Evolutionary conservation across 768 basidiomycete species (phyloP).

Genomic region (Lentinula edodes): DNA sequence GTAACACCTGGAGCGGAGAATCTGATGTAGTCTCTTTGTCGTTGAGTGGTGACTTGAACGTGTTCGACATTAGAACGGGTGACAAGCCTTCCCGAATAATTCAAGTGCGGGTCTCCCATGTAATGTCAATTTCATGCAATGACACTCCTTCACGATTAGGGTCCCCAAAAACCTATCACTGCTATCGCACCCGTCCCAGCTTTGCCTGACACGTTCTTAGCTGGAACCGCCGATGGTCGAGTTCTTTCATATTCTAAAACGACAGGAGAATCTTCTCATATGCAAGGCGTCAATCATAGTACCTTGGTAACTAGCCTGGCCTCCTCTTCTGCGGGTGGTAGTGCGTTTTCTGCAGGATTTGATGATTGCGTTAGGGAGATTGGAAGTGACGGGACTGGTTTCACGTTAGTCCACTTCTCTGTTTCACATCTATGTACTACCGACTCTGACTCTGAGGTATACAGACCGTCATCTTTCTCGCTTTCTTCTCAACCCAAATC

Average conservation of each 20-base stretch:
- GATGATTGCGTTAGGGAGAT: conserved; percentile 79
- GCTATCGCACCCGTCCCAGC: conserved; percentile 40
- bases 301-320: conserved; percentile 64
- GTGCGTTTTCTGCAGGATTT: conserved; percentile 66
- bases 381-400: conserved; percentile 33
- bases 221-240: conserved; percentile 79
- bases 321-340: conserved; percentile 36
- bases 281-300: conserved; percentile 65
- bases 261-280: conserved; percentile 35
- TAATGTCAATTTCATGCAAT: not conserved
- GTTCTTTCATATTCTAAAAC: conserved; percentile 55
- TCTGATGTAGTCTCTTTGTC: conserved; percentile 78
- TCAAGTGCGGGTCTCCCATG: conserved; percentile 35
- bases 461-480: conserved; percentile 45
- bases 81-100: conserved; percentile 58
- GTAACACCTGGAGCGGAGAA: conserved; percentile 76
- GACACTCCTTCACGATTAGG: conserved; percentile 35
- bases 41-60: conserved; percentile 71
- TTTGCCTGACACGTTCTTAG: conserved; percentile 60
- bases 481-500: conserved; percentile 64
- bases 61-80: conserved; percentile 71
- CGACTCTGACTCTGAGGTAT: not conserved
- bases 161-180: conserved; percentile 78
- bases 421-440: not conserved
- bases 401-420: conserved; percentile 34